These are phyloP conservation scores for Globisporangium alternatum DNA, from an alignment of 352 stramenopile species.

Conservation along the genomic window DNA sequence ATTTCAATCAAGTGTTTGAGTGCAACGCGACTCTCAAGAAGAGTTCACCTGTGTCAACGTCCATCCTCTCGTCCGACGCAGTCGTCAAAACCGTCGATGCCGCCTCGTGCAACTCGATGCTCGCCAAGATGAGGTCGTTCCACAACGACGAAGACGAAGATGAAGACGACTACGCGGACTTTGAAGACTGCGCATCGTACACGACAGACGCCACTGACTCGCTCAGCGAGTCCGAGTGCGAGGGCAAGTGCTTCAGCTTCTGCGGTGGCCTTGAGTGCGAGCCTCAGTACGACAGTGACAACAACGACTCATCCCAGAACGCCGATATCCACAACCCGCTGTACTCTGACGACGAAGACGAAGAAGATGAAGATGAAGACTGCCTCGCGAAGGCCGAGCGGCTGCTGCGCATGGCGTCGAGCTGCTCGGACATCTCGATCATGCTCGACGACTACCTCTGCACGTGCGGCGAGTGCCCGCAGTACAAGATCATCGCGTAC, in stretches of 20 bases:
- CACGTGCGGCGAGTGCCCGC: constrained; percentile 54
- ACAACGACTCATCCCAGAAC: neutral
- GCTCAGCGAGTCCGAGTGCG: constrained; percentile 35
- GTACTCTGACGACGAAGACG: constrained; percentile 18
- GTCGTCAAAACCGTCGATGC: constrained; percentile 3
- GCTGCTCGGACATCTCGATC: constrained; percentile 30
- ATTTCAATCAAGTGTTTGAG: constrained; percentile 19
- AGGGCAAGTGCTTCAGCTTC: constrained; percentile 15
- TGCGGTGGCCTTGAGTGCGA: constrained; percentile 6
- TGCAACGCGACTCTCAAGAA: constrained; percentile 1
- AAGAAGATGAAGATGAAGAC: constrained; percentile 27
- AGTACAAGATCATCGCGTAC: constrained; percentile 45
- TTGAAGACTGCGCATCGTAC: constrained; percentile 39
- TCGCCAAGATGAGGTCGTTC: constrained; percentile 11
- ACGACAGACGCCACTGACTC: constrained; percentile 50
- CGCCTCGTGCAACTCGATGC: neutral
- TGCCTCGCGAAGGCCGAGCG: constrained; percentile 34
- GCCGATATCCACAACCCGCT: constrained; percentile 2
- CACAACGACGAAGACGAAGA: constrained; percentile 11
- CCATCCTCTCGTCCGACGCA: neutral
- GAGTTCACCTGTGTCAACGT: neutral
- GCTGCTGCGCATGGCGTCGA: constrained; percentile 14
- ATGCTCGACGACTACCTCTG: constrained; percentile 59
- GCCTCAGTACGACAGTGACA: neutral
- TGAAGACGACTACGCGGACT: constrained; percentile 12